Conservation (phyloP, 352 stramenopile species). For the Globisporangium nunn region DNA sequence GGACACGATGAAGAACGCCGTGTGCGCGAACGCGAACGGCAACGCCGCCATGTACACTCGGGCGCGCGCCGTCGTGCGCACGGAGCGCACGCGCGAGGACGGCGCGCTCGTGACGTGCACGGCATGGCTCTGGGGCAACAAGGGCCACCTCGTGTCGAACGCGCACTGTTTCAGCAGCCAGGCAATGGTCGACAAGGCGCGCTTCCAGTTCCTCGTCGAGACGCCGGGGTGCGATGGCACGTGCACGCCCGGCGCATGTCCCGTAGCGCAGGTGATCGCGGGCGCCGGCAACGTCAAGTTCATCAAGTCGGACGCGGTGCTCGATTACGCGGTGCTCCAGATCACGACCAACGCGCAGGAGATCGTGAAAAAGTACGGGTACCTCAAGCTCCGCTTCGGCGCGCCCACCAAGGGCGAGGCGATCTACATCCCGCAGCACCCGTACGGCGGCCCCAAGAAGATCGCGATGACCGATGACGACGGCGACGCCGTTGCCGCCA, state of each 20-base stretch:
- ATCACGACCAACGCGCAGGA: constrained; percentile 27
- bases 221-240: constrained; percentile 17
- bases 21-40: constrained; percentile 25
- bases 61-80: constrained; percentile 39
- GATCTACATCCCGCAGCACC: constrained; percentile 75
- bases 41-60: constrained; percentile 28
- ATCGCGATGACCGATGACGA: constrained; percentile 53
- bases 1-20: constrained; percentile 55
- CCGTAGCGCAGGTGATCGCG: constrained; percentile 26
- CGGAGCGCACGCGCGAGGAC: constrained; percentile 38
- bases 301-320: constrained; percentile 37
- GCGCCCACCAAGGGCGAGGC: constrained; percentile 33
- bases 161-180: constrained; percentile 23
- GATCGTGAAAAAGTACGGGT: constrained; percentile 43
- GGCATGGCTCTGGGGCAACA: no score
- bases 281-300: constrained; percentile 44
- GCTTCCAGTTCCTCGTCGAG: constrained; percentile 18
- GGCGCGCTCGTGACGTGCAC: constrained; percentile 41
- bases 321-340: constrained; percentile 55
- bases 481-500: constrained; percentile 19
- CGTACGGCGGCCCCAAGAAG: constrained; percentile 47
- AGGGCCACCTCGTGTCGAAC: no score
- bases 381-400: constrained; percentile 51
- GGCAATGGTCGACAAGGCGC: constrained; percentile 28
- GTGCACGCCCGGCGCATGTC: constrained; percentile 17